Evolutionary conservation across 805 yeast species (phyloP).

Genomic region (Starmerella sp.): DNA sequence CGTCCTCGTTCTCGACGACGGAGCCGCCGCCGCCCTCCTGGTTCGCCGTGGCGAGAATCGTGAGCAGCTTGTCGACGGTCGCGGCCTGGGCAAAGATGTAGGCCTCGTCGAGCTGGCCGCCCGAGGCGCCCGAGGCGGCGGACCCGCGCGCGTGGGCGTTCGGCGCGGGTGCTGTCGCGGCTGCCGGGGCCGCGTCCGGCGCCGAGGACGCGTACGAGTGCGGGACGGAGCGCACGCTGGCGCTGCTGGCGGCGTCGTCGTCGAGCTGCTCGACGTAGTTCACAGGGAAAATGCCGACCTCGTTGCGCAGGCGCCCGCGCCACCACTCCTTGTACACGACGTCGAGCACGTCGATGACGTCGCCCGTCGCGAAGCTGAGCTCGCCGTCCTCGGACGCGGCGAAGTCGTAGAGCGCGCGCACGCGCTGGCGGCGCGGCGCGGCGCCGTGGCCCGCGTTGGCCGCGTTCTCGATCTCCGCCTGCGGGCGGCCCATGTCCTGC

Average conservation of each 20-base stretch:
- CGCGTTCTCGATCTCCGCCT: slow-evolving; percentile 6
- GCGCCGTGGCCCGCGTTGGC: not conserved
- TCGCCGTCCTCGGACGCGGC: slow-evolving; percentile 74
- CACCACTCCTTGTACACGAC: slow-evolving; percentile 91
- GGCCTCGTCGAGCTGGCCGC: slow-evolving; percentile 33
- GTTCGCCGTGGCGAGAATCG: slow-evolving; percentile 37
- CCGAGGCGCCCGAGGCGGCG: slow-evolving; percentile 1
- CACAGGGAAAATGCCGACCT: slow-evolving; percentile 79
- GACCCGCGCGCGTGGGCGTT: not conserved
- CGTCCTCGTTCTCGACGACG: slow-evolving; percentile 47
- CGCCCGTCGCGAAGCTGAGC: slow-evolving; percentile 76
- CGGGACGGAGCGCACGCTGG: not conserved
- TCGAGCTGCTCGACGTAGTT: slow-evolving; percentile 51
- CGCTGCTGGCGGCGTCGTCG: not conserved
- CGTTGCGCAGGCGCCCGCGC: slow-evolving; percentile 75
- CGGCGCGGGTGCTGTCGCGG: not conserved
- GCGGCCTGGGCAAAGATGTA: slow-evolving; percentile 42
- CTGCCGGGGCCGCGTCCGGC: not conserved
- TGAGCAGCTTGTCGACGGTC: slow-evolving; percentile 60
- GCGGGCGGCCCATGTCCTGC: slow-evolving; percentile 14
- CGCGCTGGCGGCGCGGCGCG: slow-evolving; percentile 33
- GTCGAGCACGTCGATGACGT: slow-evolving; percentile 75
- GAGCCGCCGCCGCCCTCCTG: slow-evolving; percentile 26
- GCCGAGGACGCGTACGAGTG: not conserved
- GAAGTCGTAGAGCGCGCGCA: slow-evolving; percentile 76